Conservation (phyloP, 2,329 filamentous ascomycete species). For the Lithohypha guttulata region DNA sequence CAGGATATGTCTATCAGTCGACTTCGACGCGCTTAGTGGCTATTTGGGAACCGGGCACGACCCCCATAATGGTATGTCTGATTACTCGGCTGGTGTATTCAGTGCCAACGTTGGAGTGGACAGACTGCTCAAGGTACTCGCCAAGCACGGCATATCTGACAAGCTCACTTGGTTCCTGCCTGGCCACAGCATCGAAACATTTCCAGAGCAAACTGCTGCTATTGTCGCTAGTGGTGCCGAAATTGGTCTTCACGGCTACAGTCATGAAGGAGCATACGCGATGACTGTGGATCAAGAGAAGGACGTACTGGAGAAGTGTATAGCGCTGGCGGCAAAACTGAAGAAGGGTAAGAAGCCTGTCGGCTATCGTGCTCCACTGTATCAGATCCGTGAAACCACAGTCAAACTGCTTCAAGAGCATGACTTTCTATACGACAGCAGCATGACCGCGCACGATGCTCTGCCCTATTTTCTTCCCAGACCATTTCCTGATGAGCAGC, state of each 20-base stretch:
- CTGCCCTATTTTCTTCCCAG: conserved; percentile 39
- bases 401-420: conserved; percentile 39
- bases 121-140: conserved; percentile 44
- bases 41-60: conserved; percentile 48
- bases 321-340: conserved; percentile 33
- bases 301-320: conserved; percentile 41
- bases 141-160: conserved; percentile 40
- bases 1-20: conserved; percentile 31
- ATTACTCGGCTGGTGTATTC: conserved; percentile 47
- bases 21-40: conserved; percentile 50
- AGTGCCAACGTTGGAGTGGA: conserved; percentile 47
- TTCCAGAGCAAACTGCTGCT: conserved; percentile 40
- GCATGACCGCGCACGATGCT: conserved; percentile 41
- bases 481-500: conserved; percentile 23
- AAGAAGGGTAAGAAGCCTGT: conserved; percentile 35
- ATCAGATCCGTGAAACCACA: conserved; percentile 40
- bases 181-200: conserved; percentile 48
- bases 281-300: conserved; percentile 40
- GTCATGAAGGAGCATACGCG: conserved; percentile 23
- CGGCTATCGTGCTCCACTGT: conserved; percentile 43
- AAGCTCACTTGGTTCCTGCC: conserved; percentile 52
- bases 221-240: conserved; percentile 42
- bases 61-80: conserved; percentile 43
- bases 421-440: conserved; percentile 42
- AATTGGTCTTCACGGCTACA: conserved; percentile 35